phyloP scores from a whole-genome alignment of 2,329 filamentous ascomycete species.

The Trichoderma asperellum region DNA sequence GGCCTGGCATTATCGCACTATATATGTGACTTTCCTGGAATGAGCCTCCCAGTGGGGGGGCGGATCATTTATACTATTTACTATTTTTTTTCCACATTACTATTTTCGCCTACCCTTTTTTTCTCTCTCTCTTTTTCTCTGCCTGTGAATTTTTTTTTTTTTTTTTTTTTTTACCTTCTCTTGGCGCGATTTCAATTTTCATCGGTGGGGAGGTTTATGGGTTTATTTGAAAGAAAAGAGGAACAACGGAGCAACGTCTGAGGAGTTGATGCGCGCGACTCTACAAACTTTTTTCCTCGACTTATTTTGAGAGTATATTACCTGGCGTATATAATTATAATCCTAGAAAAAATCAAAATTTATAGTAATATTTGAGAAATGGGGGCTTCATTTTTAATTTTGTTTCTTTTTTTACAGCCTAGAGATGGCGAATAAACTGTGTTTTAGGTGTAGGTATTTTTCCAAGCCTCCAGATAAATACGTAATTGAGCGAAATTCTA shows the following conservation, averaged over 20 bases:
- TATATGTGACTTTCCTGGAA: slow-evolving; percentile 27
- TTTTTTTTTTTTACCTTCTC: neutral
- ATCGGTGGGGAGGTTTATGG: too few relatives aligned
- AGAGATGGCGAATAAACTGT: neutral
- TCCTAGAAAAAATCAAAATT: neutral
- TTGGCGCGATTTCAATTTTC: neutral
- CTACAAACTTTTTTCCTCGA: neutral
- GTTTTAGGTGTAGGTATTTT: neutral
- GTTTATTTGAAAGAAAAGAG: neutral
- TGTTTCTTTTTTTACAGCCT: neutral
- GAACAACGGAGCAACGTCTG: neutral
- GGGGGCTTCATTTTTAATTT: neutral
- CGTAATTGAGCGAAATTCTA: neutral
- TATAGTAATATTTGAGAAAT: neutral
- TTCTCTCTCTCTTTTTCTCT: neutral
- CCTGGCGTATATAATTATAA: neutral
- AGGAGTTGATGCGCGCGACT: slow-evolving; percentile 2
- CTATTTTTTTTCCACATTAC: neutral
- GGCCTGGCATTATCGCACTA: slow-evolving; percentile 30
- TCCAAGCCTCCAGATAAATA: neutral
- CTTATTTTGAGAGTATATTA: neutral
- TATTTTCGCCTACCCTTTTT: neutral
- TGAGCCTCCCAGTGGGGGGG: slow-evolving; percentile 18
- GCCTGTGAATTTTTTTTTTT: neutral
- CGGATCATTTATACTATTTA: slow-evolving; percentile 16